Percentiles rank a stretch among this genome's conserved stretches.
These are phyloP conservation scores for Aspergillus indologenus DNA, from an alignment of 495 filamentous ascomycete species.

Conservation along the genomic window DNA sequence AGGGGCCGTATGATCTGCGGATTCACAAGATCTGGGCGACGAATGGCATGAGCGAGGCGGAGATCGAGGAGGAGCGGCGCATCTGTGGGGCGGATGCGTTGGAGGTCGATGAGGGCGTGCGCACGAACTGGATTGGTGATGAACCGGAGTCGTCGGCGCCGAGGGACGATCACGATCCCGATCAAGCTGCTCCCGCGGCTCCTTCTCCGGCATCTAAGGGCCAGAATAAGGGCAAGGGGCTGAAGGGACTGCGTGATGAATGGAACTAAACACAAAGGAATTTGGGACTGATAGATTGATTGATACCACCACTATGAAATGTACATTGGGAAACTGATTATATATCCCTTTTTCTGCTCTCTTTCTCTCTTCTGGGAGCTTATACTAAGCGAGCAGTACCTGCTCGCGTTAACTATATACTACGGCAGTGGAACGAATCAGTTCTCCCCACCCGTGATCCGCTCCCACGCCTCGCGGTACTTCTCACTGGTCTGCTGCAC, in stretches of 20 bases:
- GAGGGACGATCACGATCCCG: too few species aligned
- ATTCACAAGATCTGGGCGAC: slow-evolving; percentile 82
- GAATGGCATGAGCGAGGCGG: slow-evolving; percentile 43
- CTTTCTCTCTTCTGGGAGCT: neutral
- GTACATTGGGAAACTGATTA: slow-evolving; percentile 16
- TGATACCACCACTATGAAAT: slow-evolving; percentile 1
- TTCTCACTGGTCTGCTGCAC: slow-evolving; percentile 58
- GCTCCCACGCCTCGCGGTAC: slow-evolving; percentile 70
- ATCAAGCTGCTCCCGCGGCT: slow-evolving; percentile 2
- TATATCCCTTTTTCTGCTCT: slow-evolving; percentile 2
- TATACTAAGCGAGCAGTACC: too few species aligned
- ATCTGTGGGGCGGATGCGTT: slow-evolving; percentile 45
- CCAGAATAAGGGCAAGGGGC: slow-evolving; percentile 30
- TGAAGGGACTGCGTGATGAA: slow-evolving; percentile 37
- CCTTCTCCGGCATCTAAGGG: neutral
- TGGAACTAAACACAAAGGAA: slow-evolving; percentile 29
- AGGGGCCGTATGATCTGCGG: slow-evolving; percentile 79
- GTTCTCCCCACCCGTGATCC: slow-evolving; percentile 55
- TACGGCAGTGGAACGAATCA: neutral
- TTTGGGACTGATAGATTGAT: neutral
- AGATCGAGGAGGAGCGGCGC: slow-evolving; percentile 37
- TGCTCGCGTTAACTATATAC: slow-evolving; percentile 1
- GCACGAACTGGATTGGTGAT: slow-evolving; percentile 28
- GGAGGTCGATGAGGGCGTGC: slow-evolving; percentile 42
- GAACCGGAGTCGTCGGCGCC: neutral